Conservation (phyloP, 805 yeast genomes). For the Candida hungchunana region DNA sequence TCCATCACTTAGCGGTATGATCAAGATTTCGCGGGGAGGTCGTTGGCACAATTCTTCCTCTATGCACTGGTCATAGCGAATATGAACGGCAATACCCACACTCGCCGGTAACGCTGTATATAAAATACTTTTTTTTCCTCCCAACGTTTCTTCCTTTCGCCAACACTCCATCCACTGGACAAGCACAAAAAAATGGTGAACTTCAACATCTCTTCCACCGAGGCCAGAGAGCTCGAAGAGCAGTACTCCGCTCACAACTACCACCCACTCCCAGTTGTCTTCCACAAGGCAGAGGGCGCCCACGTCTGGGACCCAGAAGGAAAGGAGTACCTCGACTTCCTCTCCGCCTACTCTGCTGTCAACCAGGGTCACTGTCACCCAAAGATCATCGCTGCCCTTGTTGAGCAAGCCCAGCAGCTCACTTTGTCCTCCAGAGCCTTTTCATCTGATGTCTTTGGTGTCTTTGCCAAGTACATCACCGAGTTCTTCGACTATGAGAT, state of each 20-base stretch:
- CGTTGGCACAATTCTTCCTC: conserved; percentile 14
- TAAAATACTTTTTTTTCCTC: conserved; percentile 1
- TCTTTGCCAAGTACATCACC: conserved; percentile 81
- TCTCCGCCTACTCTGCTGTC: conserved; percentile 94
- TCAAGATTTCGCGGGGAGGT: conserved; percentile 6
- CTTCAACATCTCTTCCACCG: conserved; percentile 53
- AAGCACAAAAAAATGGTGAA: conserved; percentile 17
- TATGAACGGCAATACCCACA: conserved; percentile 7
- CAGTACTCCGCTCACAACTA: conserved; percentile 94
- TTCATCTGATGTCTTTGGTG: conserved; percentile 83
- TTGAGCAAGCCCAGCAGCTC: conserved; percentile 79
- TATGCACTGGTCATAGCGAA: conserved; percentile 26
- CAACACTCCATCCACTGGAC: background rate
- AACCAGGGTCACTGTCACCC: conserved; percentile 99
- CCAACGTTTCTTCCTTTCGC: background rate
- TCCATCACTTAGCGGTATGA: conserved; percentile 25
- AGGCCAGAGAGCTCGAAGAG: conserved; percentile 65
- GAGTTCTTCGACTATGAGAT: conserved; percentile 87
- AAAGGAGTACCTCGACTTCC: conserved; percentile 84
- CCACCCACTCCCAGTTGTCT: conserved; percentile 94
- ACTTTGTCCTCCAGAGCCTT: conserved; percentile 92
- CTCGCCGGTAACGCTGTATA: no score
- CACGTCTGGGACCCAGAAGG: conserved; percentile 99
- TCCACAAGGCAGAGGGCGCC: conserved; percentile 82
- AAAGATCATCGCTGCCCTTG: conserved; percentile 75